These are phyloP conservation scores for Diplodia intermedia DNA, from an alignment of 2,329 filamentous ascomycete genomes.

Conservation along the genomic window DNA sequence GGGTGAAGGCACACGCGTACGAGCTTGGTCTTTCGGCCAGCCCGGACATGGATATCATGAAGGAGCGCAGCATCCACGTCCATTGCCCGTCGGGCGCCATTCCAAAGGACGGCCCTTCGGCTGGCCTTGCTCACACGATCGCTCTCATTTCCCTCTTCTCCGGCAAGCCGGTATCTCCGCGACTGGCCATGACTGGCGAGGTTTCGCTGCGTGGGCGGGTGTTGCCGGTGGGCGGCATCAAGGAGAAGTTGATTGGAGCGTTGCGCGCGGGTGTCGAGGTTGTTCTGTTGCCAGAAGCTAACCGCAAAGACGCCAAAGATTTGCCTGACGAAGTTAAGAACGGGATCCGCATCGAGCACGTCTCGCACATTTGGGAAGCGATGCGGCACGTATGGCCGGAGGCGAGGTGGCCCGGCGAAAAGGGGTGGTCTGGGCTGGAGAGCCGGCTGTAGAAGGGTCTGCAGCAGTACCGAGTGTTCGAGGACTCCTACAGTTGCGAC, in stretches of 20 bases:
- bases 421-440: constrained; percentile 67
- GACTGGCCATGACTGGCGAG: constrained; percentile 91
- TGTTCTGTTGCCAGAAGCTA: constrained; percentile 84
- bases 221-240: constrained; percentile 94
- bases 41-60: constrained; percentile 91
- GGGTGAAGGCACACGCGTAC: constrained; percentile 96
- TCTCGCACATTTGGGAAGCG: constrained; percentile 95
- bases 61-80: constrained; percentile 89
- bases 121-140: constrained; percentile 92
- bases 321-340: constrained; percentile 87
- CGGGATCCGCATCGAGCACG: constrained; percentile 86
- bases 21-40: constrained; percentile 84
- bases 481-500: neutral
- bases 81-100: constrained; percentile 95
- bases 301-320: constrained; percentile 91
- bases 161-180: constrained; percentile 83
- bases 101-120: constrained; percentile 85
- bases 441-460: constrained; percentile 20
- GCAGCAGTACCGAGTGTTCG: neutral
- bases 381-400: constrained; percentile 92
- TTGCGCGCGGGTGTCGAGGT: constrained; percentile 93
- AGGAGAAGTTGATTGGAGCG: constrained; percentile 97
- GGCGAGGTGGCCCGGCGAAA: constrained; percentile 79
- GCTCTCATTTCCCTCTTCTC: constrained; percentile 90
- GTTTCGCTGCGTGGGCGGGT: constrained; percentile 84